Base-by-base conservation (phyloP, 225 moss, liverwort and hornwort genomes). In the Thuidium tamariscinum region DNA sequence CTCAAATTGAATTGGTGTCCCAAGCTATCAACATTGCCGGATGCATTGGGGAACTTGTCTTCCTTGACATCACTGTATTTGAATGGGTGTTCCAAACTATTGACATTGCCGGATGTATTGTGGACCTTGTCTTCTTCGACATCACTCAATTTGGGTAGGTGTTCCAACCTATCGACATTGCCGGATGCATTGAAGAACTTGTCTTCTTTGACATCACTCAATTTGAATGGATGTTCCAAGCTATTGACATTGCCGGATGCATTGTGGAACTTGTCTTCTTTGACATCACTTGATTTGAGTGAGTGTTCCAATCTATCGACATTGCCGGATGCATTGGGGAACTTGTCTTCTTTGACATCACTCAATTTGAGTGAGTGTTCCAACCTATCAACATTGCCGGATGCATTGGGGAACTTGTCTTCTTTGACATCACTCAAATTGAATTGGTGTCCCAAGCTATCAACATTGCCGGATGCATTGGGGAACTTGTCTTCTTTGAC, bases 401-500 rank as follows among this genome's bases (percentile, higher is more conserved):
- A 18, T n/a, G 19, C 19, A 65, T 18, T 65, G n/a, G 65, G 34
- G 65, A 65, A 65, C 37, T 37, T 67, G 22, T 37, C 37, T 67
- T 37, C 12, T 67, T 37, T 67, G 22, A 22, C 37, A 67, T 67
- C 68, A 68, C 7, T 68, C 0, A 0, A 8, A 39, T 68, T 68
- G 14, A 2, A 4, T 4, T 0, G 0, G 0, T 39, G 41, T 25
- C 41, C 4, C 4, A 13, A 34, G 1, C 9, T 64, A 34, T 34
- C 18, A 0, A 64, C 9, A 34, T 34, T 64, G 4, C 32, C 32
- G 0, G 8, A 32, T 63, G 63, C 66, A 66, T 66, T 66, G 20
- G 66, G 20, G 36, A 66, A 36, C 11, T 66, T 66, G 36, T 66
- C 20, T 20, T n/a, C 66, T 11, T 66, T 65, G 65, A 20, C 36